Conservation (phyloP, 1,284 basidiomycete genomes). For the Rhizoctonia solani region DNA sequence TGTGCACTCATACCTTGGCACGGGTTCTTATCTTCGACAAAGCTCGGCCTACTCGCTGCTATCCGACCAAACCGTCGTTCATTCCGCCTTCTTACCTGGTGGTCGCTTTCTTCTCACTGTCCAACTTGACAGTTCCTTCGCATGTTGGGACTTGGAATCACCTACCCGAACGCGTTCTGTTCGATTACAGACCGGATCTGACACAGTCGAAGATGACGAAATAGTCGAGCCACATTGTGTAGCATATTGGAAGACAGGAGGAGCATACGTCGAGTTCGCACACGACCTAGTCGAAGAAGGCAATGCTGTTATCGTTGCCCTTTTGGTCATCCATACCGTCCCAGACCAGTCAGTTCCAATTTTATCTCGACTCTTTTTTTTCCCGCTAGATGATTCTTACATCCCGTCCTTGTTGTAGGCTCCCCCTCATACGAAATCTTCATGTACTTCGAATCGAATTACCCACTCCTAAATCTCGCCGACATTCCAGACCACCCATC, state of each 20-base stretch:
- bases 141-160: conserved; percentile 31
- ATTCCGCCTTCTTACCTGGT: conserved; percentile 34
- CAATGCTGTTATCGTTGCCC: conserved; percentile 14
- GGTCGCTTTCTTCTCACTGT: conserved; percentile 35
- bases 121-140: conserved; percentile 32
- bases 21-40: conserved; percentile 7
- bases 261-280: conserved; percentile 33
- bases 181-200: conserved; percentile 26
- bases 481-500: conserved; percentile 5
- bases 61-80: conserved; percentile 27
- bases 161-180: conserved; percentile 30
- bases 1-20: conserved; percentile 34
- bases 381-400: conserved; percentile 22
- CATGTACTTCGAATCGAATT: conserved; percentile 33
- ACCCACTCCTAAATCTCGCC: conserved; percentile 16
- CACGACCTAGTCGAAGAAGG: conserved; percentile 33
- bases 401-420: background rate
- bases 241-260: conserved; percentile 33
- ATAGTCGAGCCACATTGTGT: conserved; percentile 28
- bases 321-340: conserved; percentile 18
- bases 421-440: conserved; percentile 10
- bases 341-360: conserved; percentile 28
- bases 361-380: background rate
- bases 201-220: conserved; percentile 14
- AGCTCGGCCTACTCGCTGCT: conserved; percentile 29